Base-by-base conservation (phyloP, 2,329 filamentous ascomycete genomes). In the Hypoxylon sp. region DNA sequence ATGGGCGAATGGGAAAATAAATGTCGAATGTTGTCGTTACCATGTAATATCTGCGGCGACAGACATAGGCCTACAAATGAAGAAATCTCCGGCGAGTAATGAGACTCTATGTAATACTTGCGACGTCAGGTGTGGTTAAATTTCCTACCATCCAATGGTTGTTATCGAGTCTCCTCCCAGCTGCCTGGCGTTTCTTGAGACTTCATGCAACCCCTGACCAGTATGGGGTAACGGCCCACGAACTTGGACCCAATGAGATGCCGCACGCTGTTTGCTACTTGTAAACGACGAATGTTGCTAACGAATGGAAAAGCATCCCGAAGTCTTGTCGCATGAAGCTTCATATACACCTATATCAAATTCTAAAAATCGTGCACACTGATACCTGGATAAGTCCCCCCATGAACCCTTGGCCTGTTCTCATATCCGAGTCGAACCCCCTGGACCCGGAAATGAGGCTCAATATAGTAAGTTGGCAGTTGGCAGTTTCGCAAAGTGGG, bases 401-500 rank as follows among this genome's bases (percentile, higher is more conserved):
- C 17, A 57, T 19, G 63, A 63, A 64, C 55, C 51, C 55, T 19
- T 71, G 51, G 50, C 57, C 58, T 61, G 46, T 69, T 69, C 62
- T 63, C 59, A 58, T 60, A 71, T 63, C 62, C 65, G 68, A 66
- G 26, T 31, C 39, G 11, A 48, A 46, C 54, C 65, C 66, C 65
- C 59, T 68, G 51, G 29, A 42, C 37, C 44, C 65, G 66, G 69
- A 71, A 71, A 71, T 71, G 66, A 71, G 66, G 59, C 68, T 71
- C 50, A 68, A 71, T 68, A 52, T 42, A 70, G 57, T 61, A 65
- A 60, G 57, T 60, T 29, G 4, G 22, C 39, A 19, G 65, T 33
- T 68, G 54, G 39, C 51, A 57, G 66, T 46, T 55, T 59, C 14
- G 31, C 50, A 46, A 46, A 57, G 64, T 62, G 64, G 64, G 61